Base-by-base conservation (phyloP, 2,329 filamentous ascomycete species). In the Colletotrichum eleusines region DNA sequence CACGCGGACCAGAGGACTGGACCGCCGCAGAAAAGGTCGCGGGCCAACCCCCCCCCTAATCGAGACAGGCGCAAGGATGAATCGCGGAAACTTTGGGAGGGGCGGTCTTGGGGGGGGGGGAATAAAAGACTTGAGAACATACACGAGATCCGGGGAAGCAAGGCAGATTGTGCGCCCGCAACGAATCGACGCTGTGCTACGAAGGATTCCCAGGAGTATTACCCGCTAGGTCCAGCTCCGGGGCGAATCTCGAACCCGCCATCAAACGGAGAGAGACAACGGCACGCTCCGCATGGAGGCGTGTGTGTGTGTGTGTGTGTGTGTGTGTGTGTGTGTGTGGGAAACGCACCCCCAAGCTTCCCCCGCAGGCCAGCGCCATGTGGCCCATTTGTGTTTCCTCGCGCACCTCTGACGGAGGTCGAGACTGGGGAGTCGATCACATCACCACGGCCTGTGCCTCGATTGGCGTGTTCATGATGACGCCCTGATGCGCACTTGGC, bases 381-480 rank as follows among this genome's bases (percentile, higher is more conserved):
- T 70, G 67, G 57, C 59, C 58, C 9, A n/a, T 58, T 58, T 38
- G 44, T 44, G 20, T 16, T 3, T 46, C 33, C n/a, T 51, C 51
- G 44, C 44, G 18, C 63, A 44, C 63, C n/a, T 54, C 23, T 63
- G 59, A 35, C 26, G 31, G 42, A 46, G n/a, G 38, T 46, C 53
- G 40, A 8, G 28, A 23, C 40, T 50, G 42, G 20, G 8, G 20
- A 9, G 50, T 59, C 46, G 68, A 55, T 68, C 64, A 59, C 54
- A 55, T 68, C 64, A 59, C 54, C 58, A 5, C 31, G 58, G 28
- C 31, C 31, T n/a, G 48, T 18, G 6, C 51, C 28, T 59, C 16
- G n/a, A 20, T 58, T 53, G 58, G 64, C 64, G 62, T 18, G 48
- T 64, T 71, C 68, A 71, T 71, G 23, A 68, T 71, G 68, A 71